A percentile compares a stretch with the other conserved stretches of the same genome.
Conservation (phyloP, 805 yeast species). For the Pichia gijzeniarum region DNA sequence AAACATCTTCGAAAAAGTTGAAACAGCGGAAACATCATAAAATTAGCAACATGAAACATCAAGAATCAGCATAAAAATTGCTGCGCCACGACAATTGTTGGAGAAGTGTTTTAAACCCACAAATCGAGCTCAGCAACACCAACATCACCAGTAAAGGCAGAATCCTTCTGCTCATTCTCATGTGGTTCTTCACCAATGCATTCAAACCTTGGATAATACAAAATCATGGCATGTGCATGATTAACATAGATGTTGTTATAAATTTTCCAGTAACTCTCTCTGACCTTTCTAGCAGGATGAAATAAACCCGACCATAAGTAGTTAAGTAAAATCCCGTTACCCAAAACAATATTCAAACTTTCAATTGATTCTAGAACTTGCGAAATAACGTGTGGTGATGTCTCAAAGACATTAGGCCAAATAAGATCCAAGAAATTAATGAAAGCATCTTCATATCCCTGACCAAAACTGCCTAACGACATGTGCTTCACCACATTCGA, state of each 20-base stretch:
- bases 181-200: constrained; percentile 16
- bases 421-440: constrained; percentile 74
- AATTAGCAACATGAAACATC: no score
- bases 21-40: background rate
- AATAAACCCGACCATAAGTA: constrained; percentile 85
- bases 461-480: constrained; percentile 71
- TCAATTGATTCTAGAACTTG: constrained; percentile 79
- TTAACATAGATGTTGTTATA: constrained; percentile 74
- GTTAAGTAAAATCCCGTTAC: constrained; percentile 66
- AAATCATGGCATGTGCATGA: constrained; percentile 68
- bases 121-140: constrained; percentile 28
- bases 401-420: constrained; percentile 85
- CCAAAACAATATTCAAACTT: constrained; percentile 63
- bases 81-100: background rate
- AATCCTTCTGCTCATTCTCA: background rate
- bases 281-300: constrained; percentile 87
- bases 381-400: constrained; percentile 89
- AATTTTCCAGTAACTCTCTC: constrained; percentile 79
- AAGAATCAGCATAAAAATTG: no score
- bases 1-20: background rate
- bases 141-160: constrained; percentile 18
- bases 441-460: constrained; percentile 75
- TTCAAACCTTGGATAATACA: constrained; percentile 66
- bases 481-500: constrained; percentile 80
- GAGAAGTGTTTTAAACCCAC: constrained; percentile 19